Base-by-base conservation (phyloP, 2,329 filamentous ascomycete species). In the Teratosphaeria zuluensis region DNA sequence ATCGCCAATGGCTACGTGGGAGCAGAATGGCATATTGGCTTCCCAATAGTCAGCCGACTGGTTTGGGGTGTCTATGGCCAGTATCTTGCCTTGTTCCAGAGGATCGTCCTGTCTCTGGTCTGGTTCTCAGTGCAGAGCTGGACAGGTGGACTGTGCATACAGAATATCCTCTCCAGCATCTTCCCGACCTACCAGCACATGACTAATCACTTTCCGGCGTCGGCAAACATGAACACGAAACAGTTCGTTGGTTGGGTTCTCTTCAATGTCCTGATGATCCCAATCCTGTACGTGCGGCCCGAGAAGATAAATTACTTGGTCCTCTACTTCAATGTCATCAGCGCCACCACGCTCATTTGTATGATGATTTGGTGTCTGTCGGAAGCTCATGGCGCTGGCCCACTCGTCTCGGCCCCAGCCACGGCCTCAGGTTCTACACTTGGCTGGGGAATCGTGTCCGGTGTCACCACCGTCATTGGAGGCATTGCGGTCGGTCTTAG, bases 61-160 rank as follows among this genome's bases (percentile, higher is more conserved):
- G 77, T 77, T 54, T 84, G 80, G 77, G 81, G 80, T 0, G 81
- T 82, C 66, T 81, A 77, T 74, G 80, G 80, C 54, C 78, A 76
- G 28, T 83, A 82, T 65, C 69, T 83, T 30, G 76, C 80, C 12
- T 78, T 83, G 54, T 64, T 83, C 5, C 81, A 79, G 0, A 75
- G 81, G 11, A 74, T 77, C 19, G 76, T 83, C 42, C 74, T 83
- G 4, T 80, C 79, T 21, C 54, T 67, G 11, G 66, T 68, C 67
- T 42, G 72, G 67, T 83, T 86, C 56, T 81, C 84, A 0, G 84
- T 88, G 51, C 83, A 87, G 63, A 82, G 80, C 35, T 82, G 83
- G 64, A 85, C 84, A 62, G 84, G 84, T 0, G 83, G 80, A 0
- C 79, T 82, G 59, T 75, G 77, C 0, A 73, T 81, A 2, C 73